Base-by-base conservation (phyloP, 257 asterid genomes). In the Ilex aquifolium region DNA sequence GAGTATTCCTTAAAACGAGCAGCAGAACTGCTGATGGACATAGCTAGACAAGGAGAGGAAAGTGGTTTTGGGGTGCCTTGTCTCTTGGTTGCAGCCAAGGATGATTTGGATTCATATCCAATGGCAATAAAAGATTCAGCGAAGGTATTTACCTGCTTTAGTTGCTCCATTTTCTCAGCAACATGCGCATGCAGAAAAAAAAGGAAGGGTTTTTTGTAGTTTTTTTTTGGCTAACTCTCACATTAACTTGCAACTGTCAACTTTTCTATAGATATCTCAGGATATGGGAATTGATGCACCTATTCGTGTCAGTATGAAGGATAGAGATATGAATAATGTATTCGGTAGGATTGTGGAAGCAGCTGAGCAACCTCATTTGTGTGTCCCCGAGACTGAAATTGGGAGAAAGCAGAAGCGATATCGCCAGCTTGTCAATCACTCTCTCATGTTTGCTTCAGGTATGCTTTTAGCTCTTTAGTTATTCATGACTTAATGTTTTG, bases 61-160 rank as follows among this genome's bases (percentile, higher is more conserved):
- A 85, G 70, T 66, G 87, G 93, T 60, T 83, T 72, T 44, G 83
- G 76, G 73, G 81, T 90, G 85, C 97, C 99, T 31, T 89, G 97
- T 79, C 85, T 92, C 65, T 79, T 92, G n/a, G 65, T 92, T 79
- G 95, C 94, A 2, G 95, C 97, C n/a, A 87, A 92, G 75, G 83
- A 82, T 65, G 96, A 92, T 81, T 77, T 88, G 40, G 85, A 75
- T 60, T 66, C 88, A 58, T 82, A 79, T 74, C 80, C 88, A 59
- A 62, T 67, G 72, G 73, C 83, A 50, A 81, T 77, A 63, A 78
- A 76, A 76, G 91, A 87, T 70, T 85, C 99, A 49, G 89, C 84
- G 32, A 81, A 84, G 90, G 97, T 87, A 77, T 56, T 49, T 27
- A 58, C 60, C 61, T 13, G 49, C 63, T 62, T 75, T 40, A 50